Evolutionary conservation across 2,329 filamentous ascomycete species (phyloP), one percentile per base, ranked within the genome.

Genomic region (Penicillium sp.): DNA sequence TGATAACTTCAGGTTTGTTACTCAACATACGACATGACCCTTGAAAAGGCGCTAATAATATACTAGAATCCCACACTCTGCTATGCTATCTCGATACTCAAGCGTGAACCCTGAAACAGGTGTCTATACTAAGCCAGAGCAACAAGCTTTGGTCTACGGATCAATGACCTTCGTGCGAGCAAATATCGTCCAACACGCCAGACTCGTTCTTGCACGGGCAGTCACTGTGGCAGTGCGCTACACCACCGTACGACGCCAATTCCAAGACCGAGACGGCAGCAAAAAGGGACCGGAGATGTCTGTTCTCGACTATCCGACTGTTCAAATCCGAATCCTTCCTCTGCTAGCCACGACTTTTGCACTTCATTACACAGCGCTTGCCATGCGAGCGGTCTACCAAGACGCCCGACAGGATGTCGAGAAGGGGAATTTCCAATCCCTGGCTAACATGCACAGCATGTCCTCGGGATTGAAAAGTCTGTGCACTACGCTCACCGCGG

Each of bases 151-250:
- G 1, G 76, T 81, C 0, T 81, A 81, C 55, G 79, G 79, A 1
- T 77, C 75, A 19, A 60, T 81, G 42, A 81, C 79, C 0, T 76
- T 74, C 44, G 78, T 81, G 7, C 73, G 79, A 29, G 74, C 74
- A 7, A 65, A 66, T 6, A 71, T 74, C 47, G 67, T 73, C 34
- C 70, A 71, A 53, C 78, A 82, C 55, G 79, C 79, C 6, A 68
- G 80, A 10, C 67, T 83, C 9, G 75, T 81, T 5, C 74, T 82
- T 11, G 80, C 79, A 1, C 71, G 80, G 35, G 80, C 80, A 13
- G 78, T 82, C 3, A 81, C 80, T 0, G 72, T 82, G 3, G 79
- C 79, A 3, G 77, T 81, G 1, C 71, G 79, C 34, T 82, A 82
- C 58, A 74, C 75, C 14, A 73, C 76, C 3, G 71, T 82, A 10